phyloP scores from a whole-genome alignment of 345 rosid genomes.

The Gossypium turneri region DNA sequence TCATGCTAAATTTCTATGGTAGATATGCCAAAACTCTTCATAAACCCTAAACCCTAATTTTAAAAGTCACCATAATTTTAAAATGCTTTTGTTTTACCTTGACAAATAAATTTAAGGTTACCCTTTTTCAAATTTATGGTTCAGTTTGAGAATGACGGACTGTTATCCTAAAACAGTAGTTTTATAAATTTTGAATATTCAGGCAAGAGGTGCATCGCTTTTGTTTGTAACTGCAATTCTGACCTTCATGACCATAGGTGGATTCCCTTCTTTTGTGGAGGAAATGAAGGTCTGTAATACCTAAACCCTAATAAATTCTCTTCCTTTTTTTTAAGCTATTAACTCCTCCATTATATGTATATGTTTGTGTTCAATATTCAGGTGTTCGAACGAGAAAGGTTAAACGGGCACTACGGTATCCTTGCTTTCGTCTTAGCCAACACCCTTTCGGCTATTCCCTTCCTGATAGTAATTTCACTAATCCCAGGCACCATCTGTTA shows the following conservation, averaged over 20 bases:
- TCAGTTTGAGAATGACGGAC: too few species aligned
- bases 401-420: conserved; percentile 48
- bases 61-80: too few species aligned
- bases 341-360: too few species aligned
- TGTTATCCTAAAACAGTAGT: too few species aligned
- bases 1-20: too few species aligned
- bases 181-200: conserved; percentile 4
- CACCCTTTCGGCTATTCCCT: conserved; percentile 42
- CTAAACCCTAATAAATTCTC: too few species aligned
- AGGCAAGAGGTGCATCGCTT: conserved; percentile 41
- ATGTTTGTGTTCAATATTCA: neutral
- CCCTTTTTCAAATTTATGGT: too few species aligned
- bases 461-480: conserved; percentile 28
- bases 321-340: too few species aligned
- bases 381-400: conserved; percentile 47
- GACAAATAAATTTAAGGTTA: too few species aligned
- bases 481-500: conserved; percentile 13
- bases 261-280: conserved; percentile 57
- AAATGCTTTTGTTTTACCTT: too few species aligned
- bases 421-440: conserved; percentile 42
- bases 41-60: too few species aligned
- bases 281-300: conserved; percentile 41
- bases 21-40: too few species aligned
- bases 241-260: conserved; percentile 44
- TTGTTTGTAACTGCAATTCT: conserved; percentile 37